Base-by-base conservation (phyloP, 2,329 filamentous ascomycete species). In the Colletotrichum brevisporum region DNA sequence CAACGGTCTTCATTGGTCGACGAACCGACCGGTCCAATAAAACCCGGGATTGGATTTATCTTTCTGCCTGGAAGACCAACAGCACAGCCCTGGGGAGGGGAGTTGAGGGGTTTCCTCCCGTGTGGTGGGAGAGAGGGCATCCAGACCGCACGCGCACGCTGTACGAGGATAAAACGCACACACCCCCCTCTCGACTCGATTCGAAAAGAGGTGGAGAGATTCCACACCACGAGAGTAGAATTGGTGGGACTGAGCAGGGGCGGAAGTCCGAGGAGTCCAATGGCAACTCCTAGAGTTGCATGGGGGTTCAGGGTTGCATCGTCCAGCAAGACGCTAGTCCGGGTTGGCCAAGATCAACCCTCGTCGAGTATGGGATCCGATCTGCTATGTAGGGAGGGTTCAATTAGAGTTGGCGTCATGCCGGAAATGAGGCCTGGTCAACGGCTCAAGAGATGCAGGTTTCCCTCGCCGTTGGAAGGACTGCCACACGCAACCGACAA, bases 31-130 rank as follows among this genome's bases (percentile, higher is more conserved):
- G 6, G 4, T 13, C 59, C 59, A 62, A 62, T 62, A 13, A 5
- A 1, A 13, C 10, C 36, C 13, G 13, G 16, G 13, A 43, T 3
- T 15, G 16, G 13, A 16, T 36, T 53, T 54, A 45, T 24, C 2
- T 43, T 27, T 53, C 50, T 52, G 58, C 58, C 58, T 61, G 48
- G 15, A 61, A 61, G 47, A 27, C 18, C 39, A 61, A 27, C 58
- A 18, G 18, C 48, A 52, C 58, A 61, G 48, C 48, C 48, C 48
- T 27, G 21, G 21, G 21, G 21, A 3, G 21, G 21, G 21, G 4
- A 24, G 21, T 24, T 24, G 16, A 12, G 47, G 18, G 41, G 41
- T 45, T 59, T 12, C 10, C 24, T 51, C 26, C 13, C 18, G 36
- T 31, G 58, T 36, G 26, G 47, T 48, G 48, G 16, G 18, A 21